phyloP scores from a whole-genome alignment of 495 filamentous ascomycete species.

The Podospora pseudocomata region DNA sequence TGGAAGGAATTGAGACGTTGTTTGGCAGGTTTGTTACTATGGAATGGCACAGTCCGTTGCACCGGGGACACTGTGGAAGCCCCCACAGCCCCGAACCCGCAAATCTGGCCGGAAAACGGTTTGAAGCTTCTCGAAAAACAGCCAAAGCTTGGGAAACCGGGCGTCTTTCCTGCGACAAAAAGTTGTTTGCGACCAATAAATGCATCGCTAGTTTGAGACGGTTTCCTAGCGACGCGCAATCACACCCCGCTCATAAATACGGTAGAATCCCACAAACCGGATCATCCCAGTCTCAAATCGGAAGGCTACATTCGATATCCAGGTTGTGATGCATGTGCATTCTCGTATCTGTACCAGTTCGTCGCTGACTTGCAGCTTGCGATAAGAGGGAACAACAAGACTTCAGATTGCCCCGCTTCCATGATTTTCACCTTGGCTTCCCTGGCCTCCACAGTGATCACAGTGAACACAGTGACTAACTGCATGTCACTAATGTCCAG shows the following conservation, averaged over 20 bases:
- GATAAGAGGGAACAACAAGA: not conserved
- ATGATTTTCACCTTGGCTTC: not conserved
- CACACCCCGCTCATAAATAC: not conserved
- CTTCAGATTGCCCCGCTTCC: not conserved
- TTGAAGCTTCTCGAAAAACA: not conserved
- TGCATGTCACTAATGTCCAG: not conserved
- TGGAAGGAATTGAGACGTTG: not conserved
- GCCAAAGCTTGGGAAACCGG: not conserved
- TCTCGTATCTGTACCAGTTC: not conserved
- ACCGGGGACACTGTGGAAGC: not conserved
- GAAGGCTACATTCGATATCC: not conserved
- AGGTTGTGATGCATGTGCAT: not conserved
- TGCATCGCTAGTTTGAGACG: not conserved
- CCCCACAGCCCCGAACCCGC: not conserved
- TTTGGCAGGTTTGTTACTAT: not conserved
- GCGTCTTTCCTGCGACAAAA: not conserved
- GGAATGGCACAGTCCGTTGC: not conserved
- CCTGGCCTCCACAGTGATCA: not conserved
- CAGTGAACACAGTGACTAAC: not conserved
- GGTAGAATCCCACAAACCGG: not conserved
- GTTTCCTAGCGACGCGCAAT: slow-evolving; percentile 11
- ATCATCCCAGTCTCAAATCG: not conserved
- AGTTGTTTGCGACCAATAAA: slow-evolving; percentile 4
- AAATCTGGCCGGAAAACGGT: slow-evolving; percentile 7
- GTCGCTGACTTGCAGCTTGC: not conserved